Percentiles rank a stretch among this genome's conserved stretches.
Conservation (phyloP, 768 basidiomycete genomes). For the Suillus alpinus region DNA sequence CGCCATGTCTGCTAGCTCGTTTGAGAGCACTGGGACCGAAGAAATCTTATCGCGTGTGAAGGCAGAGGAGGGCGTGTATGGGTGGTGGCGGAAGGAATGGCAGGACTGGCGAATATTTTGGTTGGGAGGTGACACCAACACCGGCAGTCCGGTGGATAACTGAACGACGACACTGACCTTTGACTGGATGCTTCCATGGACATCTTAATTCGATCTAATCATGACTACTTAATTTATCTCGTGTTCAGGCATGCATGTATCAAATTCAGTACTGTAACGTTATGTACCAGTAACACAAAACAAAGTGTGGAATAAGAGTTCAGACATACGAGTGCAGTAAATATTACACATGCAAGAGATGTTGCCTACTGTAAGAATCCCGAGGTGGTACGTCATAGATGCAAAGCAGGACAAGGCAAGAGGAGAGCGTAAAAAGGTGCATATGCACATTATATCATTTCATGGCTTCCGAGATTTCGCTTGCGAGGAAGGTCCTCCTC, state of each 20-base stretch:
- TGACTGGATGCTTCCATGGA: not conserved
- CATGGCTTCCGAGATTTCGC: not conserved
- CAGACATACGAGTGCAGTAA: constrained; percentile 20
- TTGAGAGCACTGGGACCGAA: constrained; percentile 51
- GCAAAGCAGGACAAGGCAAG: constrained; percentile 12
- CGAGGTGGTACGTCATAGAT: constrained; percentile 15
- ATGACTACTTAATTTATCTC: not conserved
- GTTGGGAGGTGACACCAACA: constrained; percentile 59
- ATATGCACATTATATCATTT: constrained; percentile 11
- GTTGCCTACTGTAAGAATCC: constrained; percentile 23
- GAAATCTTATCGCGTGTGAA: constrained; percentile 46
- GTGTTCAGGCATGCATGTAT: not conserved
- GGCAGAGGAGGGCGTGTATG: constrained; percentile 68
- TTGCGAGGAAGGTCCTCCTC: constrained; percentile 14
- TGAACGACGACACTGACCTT: constrained; percentile 19
- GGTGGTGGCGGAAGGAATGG: constrained; percentile 69
- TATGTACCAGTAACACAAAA: not conserved
- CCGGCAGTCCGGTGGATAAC: constrained; percentile 17
- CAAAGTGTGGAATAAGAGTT: constrained; percentile 1
- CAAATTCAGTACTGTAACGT: not conserved
- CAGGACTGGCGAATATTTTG: constrained; percentile 83
- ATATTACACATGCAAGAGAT: constrained; percentile 28
- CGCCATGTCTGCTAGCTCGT: constrained; percentile 42
- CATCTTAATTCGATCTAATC: constrained; percentile 2
- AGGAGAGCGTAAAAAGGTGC: constrained; percentile 7